Base-by-base conservation (phyloP, 345 rosid genomes). In the Cardamine chenopodiifolia region DNA sequence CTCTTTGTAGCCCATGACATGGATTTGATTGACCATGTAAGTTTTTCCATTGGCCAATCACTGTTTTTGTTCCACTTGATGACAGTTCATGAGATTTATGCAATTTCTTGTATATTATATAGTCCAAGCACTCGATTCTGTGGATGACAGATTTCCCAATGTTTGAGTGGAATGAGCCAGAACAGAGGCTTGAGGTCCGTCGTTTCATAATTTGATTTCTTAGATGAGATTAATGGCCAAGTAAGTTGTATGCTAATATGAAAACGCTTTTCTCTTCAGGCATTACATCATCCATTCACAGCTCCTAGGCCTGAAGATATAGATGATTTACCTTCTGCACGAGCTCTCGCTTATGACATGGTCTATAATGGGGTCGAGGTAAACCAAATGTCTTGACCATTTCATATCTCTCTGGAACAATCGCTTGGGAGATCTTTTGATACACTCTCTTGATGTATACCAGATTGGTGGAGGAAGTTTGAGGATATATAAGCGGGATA, bases 391-490 rank as follows among this genome's bases (percentile, higher is more conserved):
- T 28, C 64, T 52, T 72, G n/a, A 15, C 69, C 73, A 68, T 59
- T 22, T 20, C 7, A 39, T 66, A 13, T n/a, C 57, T 15, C 48
- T 15, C 23, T 64, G 15, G 42, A 69, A 60, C 35, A 54, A 35
- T 48, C 4, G 31, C 56, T 54, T 34, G 65, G 65, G 35, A 34
- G 44, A 39, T 39, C 28, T 25, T 56, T 70, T 59, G 22, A 45
- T 29, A 40, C 2, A 45, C 20, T 5, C 35, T 55, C 28, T 35
- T 58, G 19, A 61, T 68, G 49, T 78, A 64, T 83, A 60, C 61
- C 82, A 92, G 99, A 95, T 95, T 85, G 99, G 99, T 29, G 99
- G 97, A 23, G 99, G 97, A 78, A 95, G 99, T 83, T 85, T 95
- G 81, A 92, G 97, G 87, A 95, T 92, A 63, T 87, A 90, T 74